Percentiles rank a stretch among this genome's conserved stretches.
Evolutionary conservation across 805 yeast genomes (phyloP).

Genomic region (Suhomyces kilbournensis): DNA sequence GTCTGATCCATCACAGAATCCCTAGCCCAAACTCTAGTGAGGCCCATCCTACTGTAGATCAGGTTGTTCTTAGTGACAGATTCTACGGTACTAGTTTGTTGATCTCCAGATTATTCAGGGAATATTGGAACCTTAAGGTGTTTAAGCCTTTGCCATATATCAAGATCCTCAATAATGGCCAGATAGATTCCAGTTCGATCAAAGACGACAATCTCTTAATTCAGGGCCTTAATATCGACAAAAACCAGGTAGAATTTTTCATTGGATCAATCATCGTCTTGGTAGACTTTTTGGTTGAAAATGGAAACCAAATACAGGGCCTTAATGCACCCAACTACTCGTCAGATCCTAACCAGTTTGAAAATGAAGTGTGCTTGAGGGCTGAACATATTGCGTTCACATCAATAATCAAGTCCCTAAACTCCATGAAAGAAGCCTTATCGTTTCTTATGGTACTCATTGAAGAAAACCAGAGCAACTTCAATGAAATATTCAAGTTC

Average conservation of each 20-base stretch:
- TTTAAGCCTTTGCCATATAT: conserved; percentile 48
- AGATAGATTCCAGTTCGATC: conserved; percentile 33
- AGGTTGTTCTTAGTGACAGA: conserved; percentile 86
- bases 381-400: conserved; percentile 90
- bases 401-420: conserved; percentile 69
- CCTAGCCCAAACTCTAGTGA: conserved; percentile 16
- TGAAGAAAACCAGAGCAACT: conserved; percentile 60
- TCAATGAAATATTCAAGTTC: conserved; percentile 67
- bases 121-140: conserved; percentile 73
- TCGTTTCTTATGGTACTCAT: conserved; percentile 80
- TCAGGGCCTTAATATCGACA: conserved; percentile 44
- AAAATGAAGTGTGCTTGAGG: conserved; percentile 69
- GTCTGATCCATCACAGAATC: conserved; percentile 8
- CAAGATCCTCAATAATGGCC: conserved; percentile 36
- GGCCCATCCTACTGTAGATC: conserved; percentile 50
- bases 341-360: conserved; percentile 46
- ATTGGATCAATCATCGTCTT: conserved; percentile 68
- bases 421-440: conserved; percentile 81
- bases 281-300: conserved; percentile 65
- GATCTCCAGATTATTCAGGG: conserved; percentile 73
- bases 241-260: conserved; percentile 60
- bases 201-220: conserved; percentile 45
- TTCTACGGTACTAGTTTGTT: conserved; percentile 84
- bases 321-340: conserved; percentile 55
- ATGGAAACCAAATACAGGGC: conserved; percentile 60